These are phyloP conservation scores for Dictyostelium purpureum DNA, from an alignment of 78 protist genomes.

Conservation along the genomic window DNA sequence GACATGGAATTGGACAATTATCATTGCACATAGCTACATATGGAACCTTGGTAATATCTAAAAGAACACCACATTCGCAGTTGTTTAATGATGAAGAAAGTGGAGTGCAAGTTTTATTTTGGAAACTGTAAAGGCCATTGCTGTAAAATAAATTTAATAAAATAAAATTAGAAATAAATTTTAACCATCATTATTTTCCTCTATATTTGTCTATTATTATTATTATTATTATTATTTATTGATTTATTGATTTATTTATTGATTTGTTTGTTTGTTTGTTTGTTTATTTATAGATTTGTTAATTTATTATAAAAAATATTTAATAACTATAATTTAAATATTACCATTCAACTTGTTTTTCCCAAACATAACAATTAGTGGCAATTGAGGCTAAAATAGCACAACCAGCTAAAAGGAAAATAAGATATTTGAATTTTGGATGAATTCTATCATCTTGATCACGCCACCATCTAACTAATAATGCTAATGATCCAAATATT, in stretches of 20 bases:
- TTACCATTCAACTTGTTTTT: not conserved
- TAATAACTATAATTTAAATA: not conserved
- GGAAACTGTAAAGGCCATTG: not conserved
- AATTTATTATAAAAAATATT: too few relatives aligned
- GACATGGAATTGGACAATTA: not conserved
- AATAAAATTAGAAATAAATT: not conserved
- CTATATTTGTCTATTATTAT: too few relatives aligned
- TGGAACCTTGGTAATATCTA: not conserved
- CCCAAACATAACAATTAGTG: slow-evolving; percentile 51
- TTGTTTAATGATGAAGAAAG: too few relatives aligned
- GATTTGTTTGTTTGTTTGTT: not conserved
- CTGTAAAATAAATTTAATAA: not conserved
- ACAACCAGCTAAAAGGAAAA: not conserved
- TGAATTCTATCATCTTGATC: slow-evolving; percentile 70
- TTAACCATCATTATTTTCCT: too few relatives aligned
- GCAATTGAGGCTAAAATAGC: slow-evolving; percentile 28
- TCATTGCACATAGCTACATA: not conserved
- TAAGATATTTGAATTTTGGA: slow-evolving; percentile 59
- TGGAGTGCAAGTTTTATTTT: not conserved
- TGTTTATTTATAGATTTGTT: not conserved
- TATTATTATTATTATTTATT: too few relatives aligned
- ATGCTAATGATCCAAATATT: not conserved
- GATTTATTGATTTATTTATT: too few relatives aligned
- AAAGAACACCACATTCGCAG: not conserved
- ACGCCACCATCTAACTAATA: slow-evolving; percentile 68